Evolutionary conservation across 768 basidiomycete species (phyloP), one percentile per base, ranked within the genome.

Genomic region (Macrolepiota fuliginosa): DNA sequence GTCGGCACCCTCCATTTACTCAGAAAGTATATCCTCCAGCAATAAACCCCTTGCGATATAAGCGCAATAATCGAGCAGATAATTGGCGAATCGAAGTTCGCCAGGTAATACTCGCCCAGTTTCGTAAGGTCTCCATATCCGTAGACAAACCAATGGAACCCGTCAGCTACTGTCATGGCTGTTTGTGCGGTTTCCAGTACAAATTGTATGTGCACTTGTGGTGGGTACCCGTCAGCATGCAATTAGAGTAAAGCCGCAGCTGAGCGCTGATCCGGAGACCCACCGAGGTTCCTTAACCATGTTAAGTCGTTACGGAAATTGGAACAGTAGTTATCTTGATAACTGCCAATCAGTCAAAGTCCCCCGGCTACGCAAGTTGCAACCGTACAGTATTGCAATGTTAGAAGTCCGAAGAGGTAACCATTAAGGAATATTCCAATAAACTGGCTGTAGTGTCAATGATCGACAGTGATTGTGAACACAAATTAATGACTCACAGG

Each of bases 61-160:
- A 61, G 46, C 1, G 60, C 60, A 22, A 61, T 61, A 12, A 55
- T 27, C 2, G 60, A 61, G 35, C 60, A 54, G 15, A 61, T 25
- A 27, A 61, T 61, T 2, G 60, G 60, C n/a, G 60, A 61, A 46
- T 61, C 60, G 19, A 61, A 49, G 22, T 61, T 61, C 7, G 60
- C 60, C 12, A 61, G 47, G 24, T 47, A 61, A 39, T 47, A 61
- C 54, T 61, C 60, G 10, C 60, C 54, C 3, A 61, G 53, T 24
- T 55, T 61, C 22, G 15, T 27, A 9, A 61, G 29, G 42, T 54
- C 32, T 22, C 60, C 60, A 35, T 61, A 61, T 9, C 60, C 60
- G n/a, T 61, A 61, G 29, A 61, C 60, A 37, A 61, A 61, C 60
- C 60, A 61, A 49, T 61, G 60, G 40, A 61, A 61, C 2, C 60